Percentiles rank a stretch among this genome's conserved stretches.
phyloP scores from a whole-genome alignment of 805 yeast genomes.

The Schwanniomyces sp. region DNA sequence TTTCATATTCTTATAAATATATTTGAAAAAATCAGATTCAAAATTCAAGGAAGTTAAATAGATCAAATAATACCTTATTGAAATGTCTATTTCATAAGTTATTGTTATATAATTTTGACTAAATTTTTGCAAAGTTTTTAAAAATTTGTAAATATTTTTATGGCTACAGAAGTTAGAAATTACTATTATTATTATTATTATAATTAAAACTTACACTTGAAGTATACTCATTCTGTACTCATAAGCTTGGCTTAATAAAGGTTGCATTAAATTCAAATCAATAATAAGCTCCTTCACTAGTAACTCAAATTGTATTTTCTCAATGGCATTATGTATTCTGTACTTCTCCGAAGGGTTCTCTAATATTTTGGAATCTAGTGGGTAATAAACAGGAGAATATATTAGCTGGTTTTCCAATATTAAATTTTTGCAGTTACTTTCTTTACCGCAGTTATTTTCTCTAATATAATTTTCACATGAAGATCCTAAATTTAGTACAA shows the following conservation, averaged over 20 bases:
- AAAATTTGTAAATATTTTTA: conserved; percentile 1
- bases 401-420: background rate
- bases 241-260: background rate
- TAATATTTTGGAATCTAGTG: background rate
- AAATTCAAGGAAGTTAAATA: conserved; percentile 4
- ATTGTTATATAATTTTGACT: background rate
- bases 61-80: conserved; percentile 3
- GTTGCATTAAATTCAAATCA: conserved; percentile 2
- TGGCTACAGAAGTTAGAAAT: conserved; percentile 1
- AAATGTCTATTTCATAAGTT: background rate
- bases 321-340: background rate
- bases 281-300: conserved; percentile 1
- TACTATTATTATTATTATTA: too few relatives aligned
- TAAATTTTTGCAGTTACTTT: too few relatives aligned
- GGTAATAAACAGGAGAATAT: background rate
- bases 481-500: too few relatives aligned
- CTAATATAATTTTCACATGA: too few relatives aligned
- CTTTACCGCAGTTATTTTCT: too few relatives aligned
- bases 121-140: background rate
- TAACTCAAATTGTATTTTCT: background rate
- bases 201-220: background rate
- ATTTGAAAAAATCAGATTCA: conserved; percentile 1
- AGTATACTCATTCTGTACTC: background rate
- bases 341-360: background rate
- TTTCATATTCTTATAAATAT: background rate